Percentiles rank a stretch among this genome's conserved stretches.
Evolutionary conservation across 2,329 filamentous ascomycete species (phyloP).

Genomic region (Nothophoma quercina): DNA sequence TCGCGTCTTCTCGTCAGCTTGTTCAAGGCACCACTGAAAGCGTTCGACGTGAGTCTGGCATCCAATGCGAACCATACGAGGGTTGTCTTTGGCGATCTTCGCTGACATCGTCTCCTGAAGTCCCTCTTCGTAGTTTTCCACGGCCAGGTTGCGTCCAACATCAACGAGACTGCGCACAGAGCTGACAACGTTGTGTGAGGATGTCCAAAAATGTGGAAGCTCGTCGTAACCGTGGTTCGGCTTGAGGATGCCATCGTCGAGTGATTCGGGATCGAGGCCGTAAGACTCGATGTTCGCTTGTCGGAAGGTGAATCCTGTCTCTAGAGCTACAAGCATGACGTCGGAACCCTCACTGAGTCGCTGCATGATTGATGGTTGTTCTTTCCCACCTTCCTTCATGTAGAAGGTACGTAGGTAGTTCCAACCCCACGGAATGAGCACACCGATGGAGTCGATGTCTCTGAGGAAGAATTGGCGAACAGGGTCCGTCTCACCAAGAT

Average conservation of each 20-base stretch:
- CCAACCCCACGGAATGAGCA: conserved; percentile 77
- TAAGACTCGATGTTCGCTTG: conserved; percentile 73
- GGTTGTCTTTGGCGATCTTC: conserved; percentile 56
- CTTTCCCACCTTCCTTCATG: conserved; percentile 69
- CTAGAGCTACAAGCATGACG: conserved; percentile 70
- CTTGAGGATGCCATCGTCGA: conserved; percentile 57
- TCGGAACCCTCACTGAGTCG: conserved; percentile 74
- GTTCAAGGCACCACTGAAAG: conserved; percentile 64
- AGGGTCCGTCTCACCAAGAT: conserved; percentile 75
- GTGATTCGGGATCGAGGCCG: conserved; percentile 71
- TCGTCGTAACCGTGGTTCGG: conserved; percentile 66
- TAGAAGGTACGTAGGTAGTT: conserved; percentile 75
- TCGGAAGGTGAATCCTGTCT: conserved; percentile 74
- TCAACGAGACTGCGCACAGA: conserved; percentile 50
- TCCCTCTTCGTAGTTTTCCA: conserved; percentile 50
- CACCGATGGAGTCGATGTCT: conserved; percentile 70
- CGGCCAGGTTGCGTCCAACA: conserved; percentile 51
- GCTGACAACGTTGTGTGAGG: conserved; percentile 60
- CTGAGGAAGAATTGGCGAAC: conserved; percentile 85
- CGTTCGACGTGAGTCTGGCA: conserved; percentile 68
- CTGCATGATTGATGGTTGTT: conserved; percentile 58
- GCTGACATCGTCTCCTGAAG: conserved; percentile 48
- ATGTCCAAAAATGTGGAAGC: conserved; percentile 87
- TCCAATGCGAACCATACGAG: conserved; percentile 62
- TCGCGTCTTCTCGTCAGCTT: conserved; percentile 57